Percentiles rank a stretch among this genome's conserved stretches.
Evolutionary conservation across 352 stramenopile species (phyloP).

Genomic region (Phytopythium cucurbitacearum): DNA sequence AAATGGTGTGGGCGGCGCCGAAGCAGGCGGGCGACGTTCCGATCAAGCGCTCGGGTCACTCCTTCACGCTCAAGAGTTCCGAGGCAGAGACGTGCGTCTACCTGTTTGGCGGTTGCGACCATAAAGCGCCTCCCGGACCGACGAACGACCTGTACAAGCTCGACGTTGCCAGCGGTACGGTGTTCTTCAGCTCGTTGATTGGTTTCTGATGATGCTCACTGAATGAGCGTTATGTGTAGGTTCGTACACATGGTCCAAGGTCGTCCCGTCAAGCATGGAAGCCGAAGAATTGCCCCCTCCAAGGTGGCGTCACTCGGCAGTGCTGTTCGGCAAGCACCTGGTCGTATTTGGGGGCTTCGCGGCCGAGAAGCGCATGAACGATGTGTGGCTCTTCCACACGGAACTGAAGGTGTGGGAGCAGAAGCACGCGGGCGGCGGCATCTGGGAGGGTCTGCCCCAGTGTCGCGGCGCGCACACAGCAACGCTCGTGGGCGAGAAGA

Average conservation of each 20-base stretch:
- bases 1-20: constrained; percentile 86
- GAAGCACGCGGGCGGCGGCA: constrained; percentile 60
- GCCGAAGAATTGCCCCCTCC: constrained; percentile 63
- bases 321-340: constrained; percentile 82
- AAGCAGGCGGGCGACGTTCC: constrained; percentile 92
- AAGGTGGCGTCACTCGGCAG: constrained; percentile 82
- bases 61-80: constrained; percentile 87
- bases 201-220: background rate
- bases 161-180: constrained; percentile 82
- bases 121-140: constrained; percentile 88
- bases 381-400: constrained; percentile 96
- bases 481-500: constrained; percentile 83
- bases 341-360: constrained; percentile 95
- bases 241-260: constrained; percentile 63
- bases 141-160: constrained; percentile 94
- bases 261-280: constrained; percentile 8
- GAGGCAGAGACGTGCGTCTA: constrained; percentile 69
- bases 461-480: constrained; percentile 91
- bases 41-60: constrained; percentile 93
- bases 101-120: constrained; percentile 89
- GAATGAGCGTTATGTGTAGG: constrained; percentile 14
- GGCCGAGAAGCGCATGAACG: constrained; percentile 92
- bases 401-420: constrained; percentile 92
- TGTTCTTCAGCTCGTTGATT: background rate
- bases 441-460: constrained; percentile 88